Base-by-base conservation (phyloP, 441 rosid species). In the Adansonia gregorii region DNA sequence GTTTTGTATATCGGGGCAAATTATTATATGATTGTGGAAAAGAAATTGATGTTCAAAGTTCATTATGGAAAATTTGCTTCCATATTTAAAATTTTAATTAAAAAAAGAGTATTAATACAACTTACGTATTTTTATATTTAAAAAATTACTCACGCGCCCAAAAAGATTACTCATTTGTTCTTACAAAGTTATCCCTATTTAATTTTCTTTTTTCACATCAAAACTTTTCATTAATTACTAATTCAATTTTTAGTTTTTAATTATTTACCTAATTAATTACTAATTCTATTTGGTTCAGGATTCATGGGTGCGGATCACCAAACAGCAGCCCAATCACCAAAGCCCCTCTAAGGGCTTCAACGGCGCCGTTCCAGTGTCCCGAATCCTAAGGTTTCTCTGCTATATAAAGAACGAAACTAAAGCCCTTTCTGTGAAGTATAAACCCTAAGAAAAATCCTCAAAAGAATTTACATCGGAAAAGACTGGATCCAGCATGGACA, bases 401-500 rank as follows among this genome's bases (percentile, higher is more conserved):
- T 48, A 2, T 19, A 31, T 56, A 69, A 70, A 0, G 45, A 52
- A 22, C 39, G 55, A 31, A 0, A 8, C 31, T n/a, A 10, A 45
- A 64, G 48, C 35, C 65, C 70, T 52, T 48, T 19, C 2, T 11
- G 60, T 64, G 35, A 80, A 73, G 77, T 27, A 15, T 43, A 11
- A 80, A 77, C 82, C 76, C 75, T 48, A 22, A 75, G 60, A 41
- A 43, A 60, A 61, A 20, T 15, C 75, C 43, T 39, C 5, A 5
- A 19, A 39, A 41, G 15, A 76, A 55, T 39, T 45, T 55, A 11
- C n/a, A 54, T 71, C 20, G 35, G 31, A 27, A 43, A 61, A 67
- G 72, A 19, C 60, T 52, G 66, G 49, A 73, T 43, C 76, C 80
- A 69, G 51, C 15, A 95, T 95, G 99, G 99, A 94, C 86, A 91